These are phyloP conservation scores for Aspergillus tanneri DNA, from an alignment of 2,329 filamentous ascomycete genomes.

Conservation along the genomic window DNA sequence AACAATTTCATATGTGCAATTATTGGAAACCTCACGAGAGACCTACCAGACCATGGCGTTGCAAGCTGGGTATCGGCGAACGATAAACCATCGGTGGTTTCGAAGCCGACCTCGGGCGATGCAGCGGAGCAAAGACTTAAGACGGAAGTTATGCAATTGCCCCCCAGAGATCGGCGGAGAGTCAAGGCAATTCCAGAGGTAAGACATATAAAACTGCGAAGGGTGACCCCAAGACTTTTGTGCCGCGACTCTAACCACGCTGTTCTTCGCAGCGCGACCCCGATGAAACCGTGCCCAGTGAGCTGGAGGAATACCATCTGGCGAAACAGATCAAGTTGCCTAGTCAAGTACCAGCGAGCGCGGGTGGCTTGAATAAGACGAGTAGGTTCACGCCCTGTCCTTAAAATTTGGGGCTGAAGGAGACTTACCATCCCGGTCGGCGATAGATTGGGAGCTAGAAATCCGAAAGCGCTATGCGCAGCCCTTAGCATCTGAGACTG, in stretches of 20 bases:
- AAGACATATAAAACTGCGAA: slow-evolving; percentile 17
- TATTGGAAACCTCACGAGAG: slow-evolving; percentile 58
- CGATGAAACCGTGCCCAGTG: slow-evolving; percentile 30
- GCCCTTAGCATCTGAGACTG: slow-evolving; percentile 60
- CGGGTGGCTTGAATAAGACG: slow-evolving; percentile 75
- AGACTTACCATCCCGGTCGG: slow-evolving; percentile 18
- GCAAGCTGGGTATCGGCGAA: slow-evolving; percentile 65
- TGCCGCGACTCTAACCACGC: slow-evolving; percentile 8
- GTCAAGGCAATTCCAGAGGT: slow-evolving; percentile 56
- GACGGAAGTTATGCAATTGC: slow-evolving; percentile 63
- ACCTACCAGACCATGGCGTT: slow-evolving; percentile 61
- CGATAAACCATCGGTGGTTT: slow-evolving; percentile 50
- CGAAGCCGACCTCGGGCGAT: slow-evolving; percentile 57
- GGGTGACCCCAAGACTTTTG: background rate
- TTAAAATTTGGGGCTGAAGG: slow-evolving; percentile 10
- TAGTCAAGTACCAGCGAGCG: slow-evolving; percentile 66
- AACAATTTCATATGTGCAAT: slow-evolving; percentile 62
- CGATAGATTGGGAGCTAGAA: slow-evolving; percentile 61
- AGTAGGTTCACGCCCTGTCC: slow-evolving; percentile 51
- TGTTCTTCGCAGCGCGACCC: slow-evolving; percentile 35
- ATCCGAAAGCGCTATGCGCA: slow-evolving; percentile 65
- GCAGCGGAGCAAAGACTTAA: slow-evolving; percentile 63
- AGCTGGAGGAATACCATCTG: slow-evolving; percentile 45
- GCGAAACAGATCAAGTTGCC: slow-evolving; percentile 52
- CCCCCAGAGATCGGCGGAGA: slow-evolving; percentile 59